Evolutionary conservation across 2,329 filamentous ascomycete genomes (phyloP).

Genomic region (Podosphaera fusca): DNA sequence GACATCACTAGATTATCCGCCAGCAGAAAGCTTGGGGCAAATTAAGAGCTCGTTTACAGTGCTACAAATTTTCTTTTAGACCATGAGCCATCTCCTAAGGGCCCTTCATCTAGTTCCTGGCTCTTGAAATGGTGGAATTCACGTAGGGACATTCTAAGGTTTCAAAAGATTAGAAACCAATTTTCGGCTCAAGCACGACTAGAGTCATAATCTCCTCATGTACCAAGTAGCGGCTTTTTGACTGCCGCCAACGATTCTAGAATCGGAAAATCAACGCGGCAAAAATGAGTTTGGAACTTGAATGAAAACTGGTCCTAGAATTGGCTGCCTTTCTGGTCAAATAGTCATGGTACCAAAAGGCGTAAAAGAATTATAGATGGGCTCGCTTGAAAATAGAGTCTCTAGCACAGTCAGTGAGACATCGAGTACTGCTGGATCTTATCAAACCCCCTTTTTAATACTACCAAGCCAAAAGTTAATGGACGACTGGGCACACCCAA

Average conservation of each 20-base stretch:
- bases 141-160: background rate
- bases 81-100: background rate
- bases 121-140: background rate
- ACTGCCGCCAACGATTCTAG: background rate
- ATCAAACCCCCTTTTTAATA: background rate
- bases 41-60: no score
- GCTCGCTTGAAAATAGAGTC: background rate
- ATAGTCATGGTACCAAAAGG: background rate
- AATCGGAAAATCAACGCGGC: background rate
- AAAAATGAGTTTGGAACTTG: slow-evolving; percentile 1
- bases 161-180: slow-evolving; percentile 1
- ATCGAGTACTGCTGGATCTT: background rate
- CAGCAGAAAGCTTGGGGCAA: background rate
- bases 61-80: no score
- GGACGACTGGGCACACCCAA: background rate
- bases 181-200: background rate
- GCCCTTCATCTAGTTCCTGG: background rate
- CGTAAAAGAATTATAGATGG: background rate
- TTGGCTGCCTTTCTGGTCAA: background rate
- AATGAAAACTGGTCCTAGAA: slow-evolving; percentile 1
- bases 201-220: background rate
- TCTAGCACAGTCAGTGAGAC: slow-evolving; percentile 1
- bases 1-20: background rate
- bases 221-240: background rate
- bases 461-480: slow-evolving; percentile 1